Evolutionary conservation across 2,329 filamentous ascomycete genomes (phyloP).

Genomic region (Emydomyces testavorans): DNA sequence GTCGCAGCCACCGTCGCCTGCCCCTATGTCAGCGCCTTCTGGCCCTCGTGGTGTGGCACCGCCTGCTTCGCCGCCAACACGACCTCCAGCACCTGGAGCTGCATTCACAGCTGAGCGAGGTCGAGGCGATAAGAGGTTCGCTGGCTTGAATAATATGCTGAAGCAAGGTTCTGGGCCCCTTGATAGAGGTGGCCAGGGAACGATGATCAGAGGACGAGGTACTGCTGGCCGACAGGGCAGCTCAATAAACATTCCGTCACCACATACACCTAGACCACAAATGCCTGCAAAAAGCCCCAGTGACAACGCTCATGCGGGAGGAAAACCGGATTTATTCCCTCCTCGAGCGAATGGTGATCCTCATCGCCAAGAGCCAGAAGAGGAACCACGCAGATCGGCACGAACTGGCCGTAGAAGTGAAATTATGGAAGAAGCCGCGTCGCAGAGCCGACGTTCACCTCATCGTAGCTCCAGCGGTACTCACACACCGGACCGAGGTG

Average conservation of each 20-base stretch:
- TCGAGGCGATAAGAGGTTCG: constrained; percentile 38
- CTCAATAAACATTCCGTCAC: constrained; percentile 24
- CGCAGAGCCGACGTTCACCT: constrained; percentile 26
- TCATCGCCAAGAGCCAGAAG: constrained; percentile 21
- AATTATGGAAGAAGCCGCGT: constrained; percentile 25
- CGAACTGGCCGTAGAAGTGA: constrained; percentile 26
- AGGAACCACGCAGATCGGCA: constrained; percentile 21
- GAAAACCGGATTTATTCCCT: constrained; percentile 27
- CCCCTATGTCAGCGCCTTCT: constrained; percentile 28
- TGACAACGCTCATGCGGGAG: constrained; percentile 18
- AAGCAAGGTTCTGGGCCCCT: constrained; percentile 31
- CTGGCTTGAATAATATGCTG: constrained; percentile 38
- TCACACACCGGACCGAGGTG: constrained; percentile 19
- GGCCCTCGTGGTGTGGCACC: constrained; percentile 32
- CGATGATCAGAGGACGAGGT: constrained; percentile 30
- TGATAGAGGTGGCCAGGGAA: constrained; percentile 26
- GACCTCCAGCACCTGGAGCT: constrained; percentile 30
- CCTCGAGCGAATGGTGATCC: constrained; percentile 19
- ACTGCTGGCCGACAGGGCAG: constrained; percentile 28
- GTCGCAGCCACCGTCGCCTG: constrained; percentile 17
- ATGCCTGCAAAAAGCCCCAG: constrained; percentile 23
- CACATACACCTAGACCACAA: constrained; percentile 26
- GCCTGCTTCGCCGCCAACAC: constrained; percentile 27
- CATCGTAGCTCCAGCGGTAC: constrained; percentile 22
- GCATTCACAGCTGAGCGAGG: constrained; percentile 30